Evolutionary conservation across 2,329 filamentous ascomycete species (phyloP).

Genomic region (Ophiostoma populinum): DNA sequence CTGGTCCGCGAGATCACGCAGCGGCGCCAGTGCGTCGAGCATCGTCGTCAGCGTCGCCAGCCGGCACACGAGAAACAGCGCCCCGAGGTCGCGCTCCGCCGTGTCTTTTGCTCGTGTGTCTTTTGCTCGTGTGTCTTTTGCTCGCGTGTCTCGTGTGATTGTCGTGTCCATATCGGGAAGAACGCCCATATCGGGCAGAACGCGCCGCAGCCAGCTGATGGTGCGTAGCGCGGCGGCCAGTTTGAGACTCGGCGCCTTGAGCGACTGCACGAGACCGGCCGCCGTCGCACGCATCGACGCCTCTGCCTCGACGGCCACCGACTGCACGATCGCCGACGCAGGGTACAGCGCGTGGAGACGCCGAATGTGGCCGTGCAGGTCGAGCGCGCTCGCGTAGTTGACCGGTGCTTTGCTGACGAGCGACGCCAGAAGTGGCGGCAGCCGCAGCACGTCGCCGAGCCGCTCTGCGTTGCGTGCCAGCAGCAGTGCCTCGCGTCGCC

Average conservation of each 20-base stretch:
- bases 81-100: constrained; percentile 53
- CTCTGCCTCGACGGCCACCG: constrained; percentile 62
- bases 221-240: constrained; percentile 81
- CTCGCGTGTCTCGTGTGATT: too few relatives aligned
- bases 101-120: neutral
- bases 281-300: constrained; percentile 80
- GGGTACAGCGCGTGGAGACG: constrained; percentile 72
- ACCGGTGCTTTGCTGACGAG: constrained; percentile 48
- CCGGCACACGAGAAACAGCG: constrained; percentile 75
- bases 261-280: constrained; percentile 58
- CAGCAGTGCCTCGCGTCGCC: constrained; percentile 63
- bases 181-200: constrained; percentile 54
- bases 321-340: constrained; percentile 54
- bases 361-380: constrained; percentile 86
- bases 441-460: constrained; percentile 75
- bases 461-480: constrained; percentile 77
- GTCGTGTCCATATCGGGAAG: too few relatives aligned
- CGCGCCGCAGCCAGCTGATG: constrained; percentile 74
- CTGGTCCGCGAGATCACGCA: constrained; percentile 79
- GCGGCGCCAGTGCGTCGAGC: constrained; percentile 66
- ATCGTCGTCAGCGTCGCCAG: constrained; percentile 63
- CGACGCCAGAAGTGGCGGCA: constrained; percentile 71
- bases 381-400: constrained; percentile 77
- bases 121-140: neutral
- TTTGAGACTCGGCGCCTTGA: constrained; percentile 66